Evolutionary conservation across 2,329 filamentous ascomycete genomes (phyloP).

Genomic region (Aspergillus viridinutans): DNA sequence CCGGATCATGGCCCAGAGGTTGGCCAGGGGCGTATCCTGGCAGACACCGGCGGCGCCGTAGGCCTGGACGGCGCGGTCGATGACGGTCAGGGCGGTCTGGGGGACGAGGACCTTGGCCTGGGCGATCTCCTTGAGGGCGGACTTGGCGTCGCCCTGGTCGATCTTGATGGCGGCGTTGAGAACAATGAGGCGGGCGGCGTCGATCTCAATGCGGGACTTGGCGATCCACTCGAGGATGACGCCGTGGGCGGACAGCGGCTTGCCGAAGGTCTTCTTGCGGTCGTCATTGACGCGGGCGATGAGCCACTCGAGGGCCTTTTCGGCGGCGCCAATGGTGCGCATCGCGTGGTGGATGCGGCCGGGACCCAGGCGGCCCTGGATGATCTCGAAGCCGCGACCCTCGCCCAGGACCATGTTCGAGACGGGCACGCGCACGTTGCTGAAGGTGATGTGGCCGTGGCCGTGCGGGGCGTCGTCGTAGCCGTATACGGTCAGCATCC

Average conservation of each 20-base stretch:
- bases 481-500: constrained; percentile 91
- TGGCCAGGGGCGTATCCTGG: constrained; percentile 88
- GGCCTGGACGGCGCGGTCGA: constrained; percentile 90
- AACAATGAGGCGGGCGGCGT: constrained; percentile 82
- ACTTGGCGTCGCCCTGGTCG: constrained; percentile 83
- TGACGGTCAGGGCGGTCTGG: constrained; percentile 73
- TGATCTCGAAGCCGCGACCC: constrained; percentile 95
- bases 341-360: constrained; percentile 98
- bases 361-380: constrained; percentile 91
- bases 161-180: constrained; percentile 95
- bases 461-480: constrained; percentile 98
- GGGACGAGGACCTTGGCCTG: constrained; percentile 93
- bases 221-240: constrained; percentile 95
- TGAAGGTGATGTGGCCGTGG: constrained; percentile 87
- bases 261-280: constrained; percentile 84
- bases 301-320: constrained; percentile 91
- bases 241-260: constrained; percentile 80
- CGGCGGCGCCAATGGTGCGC: constrained; percentile 86
- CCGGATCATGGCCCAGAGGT: constrained; percentile 74
- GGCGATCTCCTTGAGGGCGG: constrained; percentile 86
- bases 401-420: constrained; percentile 85
- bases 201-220: constrained; percentile 87
- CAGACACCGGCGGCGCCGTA: constrained; percentile 87
- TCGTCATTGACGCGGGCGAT: constrained; percentile 91
- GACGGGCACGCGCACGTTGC: constrained; percentile 81